A percentile compares a stretch with the other conserved stretches of the same genome.
Evolutionary conservation across 768 basidiomycete species (phyloP).

Genomic region (Suillus paluster): DNA sequence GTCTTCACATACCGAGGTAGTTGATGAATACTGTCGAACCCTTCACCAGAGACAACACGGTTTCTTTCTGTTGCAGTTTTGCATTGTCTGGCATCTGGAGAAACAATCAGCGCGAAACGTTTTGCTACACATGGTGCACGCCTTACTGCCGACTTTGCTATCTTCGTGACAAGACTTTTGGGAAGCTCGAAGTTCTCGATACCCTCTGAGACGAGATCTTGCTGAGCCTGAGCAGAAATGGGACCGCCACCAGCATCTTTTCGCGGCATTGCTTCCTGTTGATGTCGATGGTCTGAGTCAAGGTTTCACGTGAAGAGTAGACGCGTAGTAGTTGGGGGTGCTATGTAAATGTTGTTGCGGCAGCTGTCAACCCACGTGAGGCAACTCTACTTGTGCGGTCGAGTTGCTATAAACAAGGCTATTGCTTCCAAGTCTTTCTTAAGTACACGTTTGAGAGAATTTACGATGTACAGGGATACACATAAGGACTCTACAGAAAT

Average conservation of each 20-base stretch:
- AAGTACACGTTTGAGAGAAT: no score
- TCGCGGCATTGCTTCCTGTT: slow-evolving; percentile 58
- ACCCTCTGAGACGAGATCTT: slow-evolving; percentile 78
- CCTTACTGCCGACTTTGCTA: slow-evolving; percentile 82
- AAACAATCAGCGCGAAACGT: not conserved
- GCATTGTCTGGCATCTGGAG: slow-evolving; percentile 78
- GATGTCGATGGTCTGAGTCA: not conserved
- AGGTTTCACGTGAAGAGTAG: not conserved
- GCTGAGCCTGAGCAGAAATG: slow-evolving; percentile 76
- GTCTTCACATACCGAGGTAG: slow-evolving; percentile 70
- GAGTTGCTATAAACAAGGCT: no score
- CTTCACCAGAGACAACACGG: slow-evolving; percentile 80
- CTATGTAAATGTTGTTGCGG: no score
- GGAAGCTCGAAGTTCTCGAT: slow-evolving; percentile 91
- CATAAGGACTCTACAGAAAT: no score
- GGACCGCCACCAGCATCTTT: slow-evolving; percentile 61
- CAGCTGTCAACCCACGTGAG: slow-evolving; percentile 1
- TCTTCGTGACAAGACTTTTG: slow-evolving; percentile 77
- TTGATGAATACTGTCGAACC: slow-evolving; percentile 94
- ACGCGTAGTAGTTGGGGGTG: no score
- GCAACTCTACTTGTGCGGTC: no score
- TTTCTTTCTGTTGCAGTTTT: slow-evolving; percentile 57
- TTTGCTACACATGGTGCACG: not conserved
- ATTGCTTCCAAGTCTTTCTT: no score
- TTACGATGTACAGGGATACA: no score